Evolutionary conservation across 2,329 filamentous ascomycete species (phyloP).

Genomic region (Venturia asperata): DNA sequence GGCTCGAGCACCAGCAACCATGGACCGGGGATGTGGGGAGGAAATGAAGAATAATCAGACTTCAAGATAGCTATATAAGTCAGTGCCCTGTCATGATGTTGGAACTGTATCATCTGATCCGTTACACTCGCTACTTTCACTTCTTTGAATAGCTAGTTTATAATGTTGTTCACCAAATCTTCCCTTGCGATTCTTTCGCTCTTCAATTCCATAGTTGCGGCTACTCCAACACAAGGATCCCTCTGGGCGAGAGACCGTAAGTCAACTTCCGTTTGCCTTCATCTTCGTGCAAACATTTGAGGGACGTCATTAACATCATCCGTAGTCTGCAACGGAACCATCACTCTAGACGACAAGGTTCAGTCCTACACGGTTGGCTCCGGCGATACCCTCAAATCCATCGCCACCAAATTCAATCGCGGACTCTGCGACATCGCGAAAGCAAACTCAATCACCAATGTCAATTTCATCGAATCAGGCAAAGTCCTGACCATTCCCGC

Average conservation of each 20-base stretch:
- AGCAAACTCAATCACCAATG: neutral
- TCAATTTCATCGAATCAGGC: neutral
- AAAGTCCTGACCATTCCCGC: neutral
- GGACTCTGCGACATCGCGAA: constrained; percentile 2
- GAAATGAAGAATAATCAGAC: neutral
- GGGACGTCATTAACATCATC: neutral
- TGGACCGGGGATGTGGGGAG: neutral
- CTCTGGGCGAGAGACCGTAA: neutral
- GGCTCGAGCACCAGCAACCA: neutral
- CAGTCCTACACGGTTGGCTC: neutral
- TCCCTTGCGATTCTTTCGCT: neutral
- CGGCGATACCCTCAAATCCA: neutral
- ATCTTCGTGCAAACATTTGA: neutral
- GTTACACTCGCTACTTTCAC: neutral
- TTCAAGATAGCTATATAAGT: neutral
- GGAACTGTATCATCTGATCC: neutral
- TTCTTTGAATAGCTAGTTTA: neutral
- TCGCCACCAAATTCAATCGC: neutral
- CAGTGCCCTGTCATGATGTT: neutral
- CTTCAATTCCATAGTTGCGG: neutral
- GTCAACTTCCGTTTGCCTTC: neutral
- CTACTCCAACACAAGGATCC: neutral
- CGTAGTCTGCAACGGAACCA: neutral
- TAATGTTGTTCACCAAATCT: neutral
- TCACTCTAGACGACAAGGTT: neutral